Evolutionary conservation across 139 green algal genomes (phyloP).

Genomic region (Auxenochlorella protothecoides): DNA sequence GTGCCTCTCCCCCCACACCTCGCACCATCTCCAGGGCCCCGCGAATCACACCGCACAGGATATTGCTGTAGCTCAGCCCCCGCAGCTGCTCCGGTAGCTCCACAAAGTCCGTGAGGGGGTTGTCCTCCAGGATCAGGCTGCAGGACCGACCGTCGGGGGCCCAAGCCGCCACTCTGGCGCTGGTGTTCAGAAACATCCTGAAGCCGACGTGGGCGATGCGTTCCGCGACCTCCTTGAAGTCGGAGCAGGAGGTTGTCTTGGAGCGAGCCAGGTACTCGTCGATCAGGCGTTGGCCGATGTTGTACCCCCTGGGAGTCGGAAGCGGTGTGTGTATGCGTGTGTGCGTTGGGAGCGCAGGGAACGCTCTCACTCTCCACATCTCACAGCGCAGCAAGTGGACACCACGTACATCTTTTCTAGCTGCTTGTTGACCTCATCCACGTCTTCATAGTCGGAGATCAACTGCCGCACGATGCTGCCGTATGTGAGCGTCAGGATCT

Average conservation of each 20-base stretch:
- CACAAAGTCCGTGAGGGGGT: conserved; percentile 92
- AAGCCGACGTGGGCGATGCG: conserved; percentile 60
- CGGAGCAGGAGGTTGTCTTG: conserved; percentile 52
- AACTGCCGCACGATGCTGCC: conserved; percentile 93
- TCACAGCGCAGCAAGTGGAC: no score
- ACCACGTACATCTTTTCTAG: conserved; percentile 79
- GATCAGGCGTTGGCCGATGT: conserved; percentile 85
- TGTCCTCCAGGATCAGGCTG: conserved; percentile 81
- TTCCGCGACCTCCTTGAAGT: conserved; percentile 74
- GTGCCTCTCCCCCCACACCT: background rate
- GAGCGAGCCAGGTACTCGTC: conserved; percentile 93
- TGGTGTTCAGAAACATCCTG: conserved; percentile 87
- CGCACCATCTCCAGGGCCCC: conserved; percentile 79
- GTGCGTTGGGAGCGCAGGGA: no score
- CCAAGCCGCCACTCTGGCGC: conserved; percentile 66
- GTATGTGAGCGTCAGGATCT: conserved; percentile 96
- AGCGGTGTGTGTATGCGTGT: no score
- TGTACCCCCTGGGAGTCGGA: conserved; percentile 64
- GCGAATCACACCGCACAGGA: conserved; percentile 82
- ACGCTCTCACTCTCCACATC: no score
- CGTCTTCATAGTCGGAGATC: conserved; percentile 83
- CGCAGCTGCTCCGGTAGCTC: conserved; percentile 82
- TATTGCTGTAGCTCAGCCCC: conserved; percentile 77
- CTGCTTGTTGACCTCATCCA: conserved; percentile 93
- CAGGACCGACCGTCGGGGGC: conserved; percentile 72